A percentile compares a stretch with the other conserved stretches of the same genome.
Conservation (phyloP, 345 rosid species). For the Xanthoceras sorbifolium region DNA sequence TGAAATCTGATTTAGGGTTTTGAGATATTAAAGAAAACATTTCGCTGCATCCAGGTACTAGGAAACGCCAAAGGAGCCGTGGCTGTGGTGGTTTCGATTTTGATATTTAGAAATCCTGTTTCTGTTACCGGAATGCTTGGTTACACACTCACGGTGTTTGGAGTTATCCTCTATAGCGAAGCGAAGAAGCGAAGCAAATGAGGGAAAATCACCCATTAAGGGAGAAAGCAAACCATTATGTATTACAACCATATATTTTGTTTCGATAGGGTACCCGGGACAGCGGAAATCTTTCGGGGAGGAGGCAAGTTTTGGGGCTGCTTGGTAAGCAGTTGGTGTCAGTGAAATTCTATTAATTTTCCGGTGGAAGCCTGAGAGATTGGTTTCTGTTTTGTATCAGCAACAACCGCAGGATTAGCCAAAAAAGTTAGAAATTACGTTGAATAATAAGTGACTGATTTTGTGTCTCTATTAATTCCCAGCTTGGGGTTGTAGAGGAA, state of each 20-base stretch:
- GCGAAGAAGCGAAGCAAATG: conserved; percentile 94
- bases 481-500: conserved; percentile 36
- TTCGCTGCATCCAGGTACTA: conserved; percentile 61
- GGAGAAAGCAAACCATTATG: background rate
- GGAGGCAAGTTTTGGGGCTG: conserved; percentile 21
- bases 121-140: conserved; percentile 99
- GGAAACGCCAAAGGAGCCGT: conserved; percentile 99
- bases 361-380: conserved; percentile 33
- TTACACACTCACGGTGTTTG: conserved; percentile 83
- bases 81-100: conserved; percentile 94
- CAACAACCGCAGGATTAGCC: conserved; percentile 47
- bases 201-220: conserved; percentile 9
- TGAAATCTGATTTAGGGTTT: background rate
- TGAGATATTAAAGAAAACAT: background rate
- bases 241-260: conserved; percentile 20
- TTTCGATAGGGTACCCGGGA: conserved; percentile 26
- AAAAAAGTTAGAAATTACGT: conserved; percentile 28
- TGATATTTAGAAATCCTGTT: conserved; percentile 94
- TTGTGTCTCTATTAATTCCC: conserved; percentile 36
- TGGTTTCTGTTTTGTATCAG: conserved; percentile 45
- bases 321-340: conserved; percentile 25
- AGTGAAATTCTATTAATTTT: conserved; percentile 29
- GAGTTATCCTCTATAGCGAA: conserved; percentile 95
- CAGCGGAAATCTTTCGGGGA: conserved; percentile 19
- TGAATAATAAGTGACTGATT: conserved; percentile 42